Percentiles rank a stretch among this genome's conserved stretches.
These are phyloP conservation scores for Arthrobotrys entomopaga DNA, from an alignment of 2,329 filamentous ascomycete genomes.

Conservation along the genomic window DNA sequence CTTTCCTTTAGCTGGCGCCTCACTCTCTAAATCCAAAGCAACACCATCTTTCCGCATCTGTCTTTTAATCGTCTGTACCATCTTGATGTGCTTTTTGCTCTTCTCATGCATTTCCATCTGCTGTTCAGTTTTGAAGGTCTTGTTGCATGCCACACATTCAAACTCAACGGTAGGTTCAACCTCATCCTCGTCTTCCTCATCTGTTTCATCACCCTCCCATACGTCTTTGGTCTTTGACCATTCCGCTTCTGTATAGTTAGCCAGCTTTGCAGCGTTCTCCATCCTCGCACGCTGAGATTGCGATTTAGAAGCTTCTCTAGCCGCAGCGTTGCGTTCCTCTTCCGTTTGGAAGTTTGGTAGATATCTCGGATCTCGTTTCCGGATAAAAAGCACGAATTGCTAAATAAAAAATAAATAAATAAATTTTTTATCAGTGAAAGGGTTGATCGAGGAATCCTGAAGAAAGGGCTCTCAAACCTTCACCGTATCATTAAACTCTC, in stretches of 20 bases:
- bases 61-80: slow-evolving; percentile 78
- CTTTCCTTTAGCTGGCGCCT: slow-evolving; percentile 51
- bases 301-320: slow-evolving; percentile 81
- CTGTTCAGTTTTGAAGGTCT: slow-evolving; percentile 87
- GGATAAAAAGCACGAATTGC: slow-evolving; percentile 84
- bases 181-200: slow-evolving; percentile 66
- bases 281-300: slow-evolving; percentile 86
- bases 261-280: slow-evolving; percentile 76
- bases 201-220: slow-evolving; percentile 62
- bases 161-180: slow-evolving; percentile 70
- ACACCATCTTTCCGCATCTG: slow-evolving; percentile 85
- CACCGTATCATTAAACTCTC: slow-evolving; percentile 93
- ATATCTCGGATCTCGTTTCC: slow-evolving; percentile 90
- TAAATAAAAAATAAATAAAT: slow-evolving; percentile 63
- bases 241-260: slow-evolving; percentile 57
- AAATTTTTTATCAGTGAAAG: neutral
- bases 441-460: neutral
- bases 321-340: slow-evolving; percentile 78
- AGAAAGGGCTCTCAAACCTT: slow-evolving; percentile 33
- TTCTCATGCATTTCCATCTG: slow-evolving; percentile 92
- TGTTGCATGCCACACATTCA: slow-evolving; percentile 81
- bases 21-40: slow-evolving; percentile 67
- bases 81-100: slow-evolving; percentile 95
- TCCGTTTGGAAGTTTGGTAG: slow-evolving; percentile 80
- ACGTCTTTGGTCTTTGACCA: slow-evolving; percentile 64